Base-by-base conservation (phyloP, 805 yeast genomes). In the Jamesozyma lodderae region DNA sequence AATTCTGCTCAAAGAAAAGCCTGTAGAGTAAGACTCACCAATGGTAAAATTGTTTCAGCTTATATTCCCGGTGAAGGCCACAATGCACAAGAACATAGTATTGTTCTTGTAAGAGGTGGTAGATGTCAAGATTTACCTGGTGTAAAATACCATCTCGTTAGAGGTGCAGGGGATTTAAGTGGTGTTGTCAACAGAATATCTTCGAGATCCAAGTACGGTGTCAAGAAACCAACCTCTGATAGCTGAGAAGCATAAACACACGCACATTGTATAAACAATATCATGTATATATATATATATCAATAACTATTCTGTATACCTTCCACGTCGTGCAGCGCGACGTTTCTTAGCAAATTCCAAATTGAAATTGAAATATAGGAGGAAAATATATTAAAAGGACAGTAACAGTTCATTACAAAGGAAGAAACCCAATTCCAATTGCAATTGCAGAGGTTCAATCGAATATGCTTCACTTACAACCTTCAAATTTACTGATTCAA, bases 1-100 rank as follows among this genome's bases (percentile, higher is more conserved):
- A 92, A 92, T 68, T 90, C 97, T 31, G 96, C 99, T 15, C 90
- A 88, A 66, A 76, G 99, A 66, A 92, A 92, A 62, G 95, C 94
- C 33, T 87, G 94, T 46, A 81, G 97, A 68, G 97, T 92, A 17
- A 75, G 95, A 63, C 70, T 92, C 44, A 75, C 94, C 9, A 90
- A 84, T 53, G 98, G 97, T 20, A 81, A 79, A 47, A 79, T 84
- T 35, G 75, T 92, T 14, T 79, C 90, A 33, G 96, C 96, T 1
- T 88, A 87, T 60, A 92, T 92, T 41, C 96, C 96, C 13, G 99
- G 99, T 39, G 96, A 92, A 59, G 98, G 99, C 16, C 98, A 92
- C 63, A 92, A 92, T 57, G 81, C 94, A 17, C 97, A 92, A 67
- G 99, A 92, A 62, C 99, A 92, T 66, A 84, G 94, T 55, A 94